Evolutionary conservation across 805 yeast species (phyloP).

Genomic region (Tetrapisispora nanseiensis): DNA sequence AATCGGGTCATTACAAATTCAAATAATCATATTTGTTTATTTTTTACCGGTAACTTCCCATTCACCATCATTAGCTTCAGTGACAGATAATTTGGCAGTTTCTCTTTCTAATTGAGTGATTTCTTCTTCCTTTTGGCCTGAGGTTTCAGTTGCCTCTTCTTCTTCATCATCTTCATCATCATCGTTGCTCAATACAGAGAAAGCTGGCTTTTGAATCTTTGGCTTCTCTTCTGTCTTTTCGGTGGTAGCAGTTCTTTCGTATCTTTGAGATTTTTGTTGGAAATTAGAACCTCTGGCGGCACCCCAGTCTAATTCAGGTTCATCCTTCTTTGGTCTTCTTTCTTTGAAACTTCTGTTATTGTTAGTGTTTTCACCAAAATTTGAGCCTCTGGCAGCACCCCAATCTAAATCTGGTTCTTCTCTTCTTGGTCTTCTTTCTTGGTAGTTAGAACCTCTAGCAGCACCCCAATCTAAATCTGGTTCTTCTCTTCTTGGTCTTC

Average conservation of each 20-base stretch:
- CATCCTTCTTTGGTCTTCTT: conserved; percentile 25
- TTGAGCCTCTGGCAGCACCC: conserved; percentile 28
- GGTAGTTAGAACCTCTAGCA: conserved; percentile 32
- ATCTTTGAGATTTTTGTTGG: conserved; percentile 11
- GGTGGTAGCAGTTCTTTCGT: conserved; percentile 5
- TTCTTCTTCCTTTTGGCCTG: conserved; percentile 9
- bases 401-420: conserved; percentile 39
- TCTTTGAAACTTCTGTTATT: conserved; percentile 18
- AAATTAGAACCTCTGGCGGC: conserved; percentile 26
- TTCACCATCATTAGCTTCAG: conserved; percentile 29
- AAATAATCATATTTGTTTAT: conserved; percentile 9
- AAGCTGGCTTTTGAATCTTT: conserved; percentile 37
- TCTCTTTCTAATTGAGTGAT: conserved; percentile 25
- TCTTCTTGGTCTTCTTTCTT: conserved; percentile 22
- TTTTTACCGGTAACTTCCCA: conserved; percentile 42
- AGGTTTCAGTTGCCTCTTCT: conserved; percentile 11
- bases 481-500: conserved; percentile 32
- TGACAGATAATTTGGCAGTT: conserved; percentile 34
- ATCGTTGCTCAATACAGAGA: conserved; percentile 41
- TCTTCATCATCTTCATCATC: conserved; percentile 42
- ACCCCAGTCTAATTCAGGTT: conserved; percentile 41
- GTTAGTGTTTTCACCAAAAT: conserved; percentile 9
- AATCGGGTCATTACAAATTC: neutral
- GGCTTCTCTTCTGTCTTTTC: conserved; percentile 26
- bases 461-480: conserved; percentile 54